Conservation (phyloP, 176 grass and related monocot species). For the Rhynchospora tenuis region DNA sequence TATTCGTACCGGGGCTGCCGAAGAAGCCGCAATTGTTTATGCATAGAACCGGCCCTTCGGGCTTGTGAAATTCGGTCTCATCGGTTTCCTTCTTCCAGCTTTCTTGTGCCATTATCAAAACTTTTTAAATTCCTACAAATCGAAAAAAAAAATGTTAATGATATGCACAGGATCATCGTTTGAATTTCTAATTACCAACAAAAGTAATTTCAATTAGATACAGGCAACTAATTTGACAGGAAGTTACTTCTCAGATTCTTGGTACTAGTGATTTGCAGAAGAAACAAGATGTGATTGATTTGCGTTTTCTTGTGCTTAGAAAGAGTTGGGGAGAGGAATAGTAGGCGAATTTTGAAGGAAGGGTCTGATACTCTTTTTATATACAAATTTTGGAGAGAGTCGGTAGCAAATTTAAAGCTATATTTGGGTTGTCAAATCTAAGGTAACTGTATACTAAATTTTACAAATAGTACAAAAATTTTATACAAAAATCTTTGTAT, state of each 20-base stretch:
- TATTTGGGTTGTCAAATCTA: not conserved
- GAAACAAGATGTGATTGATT: not conserved
- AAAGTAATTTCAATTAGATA: not conserved
- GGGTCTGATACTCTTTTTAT: slow-evolving; percentile 1
- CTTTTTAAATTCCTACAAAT: not conserved
- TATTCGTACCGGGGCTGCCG: slow-evolving; percentile 56
- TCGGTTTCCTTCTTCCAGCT: slow-evolving; percentile 78
- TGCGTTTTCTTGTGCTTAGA: not conserved
- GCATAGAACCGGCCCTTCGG: slow-evolving; percentile 54
- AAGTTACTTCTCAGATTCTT: not conserved
- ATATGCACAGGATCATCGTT: not conserved
- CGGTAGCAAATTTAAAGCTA: not conserved
- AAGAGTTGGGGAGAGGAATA: no score
- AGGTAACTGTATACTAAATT: not conserved
- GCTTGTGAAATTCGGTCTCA: slow-evolving; percentile 42
- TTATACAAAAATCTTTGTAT: no score
- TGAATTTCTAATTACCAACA: not conserved
- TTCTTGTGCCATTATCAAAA: slow-evolving; percentile 59
- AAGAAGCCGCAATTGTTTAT: slow-evolving; percentile 91
- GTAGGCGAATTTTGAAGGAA: not conserved
- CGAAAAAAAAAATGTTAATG: not conserved
- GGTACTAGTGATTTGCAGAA: not conserved
- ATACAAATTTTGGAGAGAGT: not conserved
- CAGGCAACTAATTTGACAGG: not conserved
- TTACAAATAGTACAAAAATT: no score